Conservation (phyloP, 2,329 filamentous ascomycete genomes). For the Sporothrix phasma region DNA sequence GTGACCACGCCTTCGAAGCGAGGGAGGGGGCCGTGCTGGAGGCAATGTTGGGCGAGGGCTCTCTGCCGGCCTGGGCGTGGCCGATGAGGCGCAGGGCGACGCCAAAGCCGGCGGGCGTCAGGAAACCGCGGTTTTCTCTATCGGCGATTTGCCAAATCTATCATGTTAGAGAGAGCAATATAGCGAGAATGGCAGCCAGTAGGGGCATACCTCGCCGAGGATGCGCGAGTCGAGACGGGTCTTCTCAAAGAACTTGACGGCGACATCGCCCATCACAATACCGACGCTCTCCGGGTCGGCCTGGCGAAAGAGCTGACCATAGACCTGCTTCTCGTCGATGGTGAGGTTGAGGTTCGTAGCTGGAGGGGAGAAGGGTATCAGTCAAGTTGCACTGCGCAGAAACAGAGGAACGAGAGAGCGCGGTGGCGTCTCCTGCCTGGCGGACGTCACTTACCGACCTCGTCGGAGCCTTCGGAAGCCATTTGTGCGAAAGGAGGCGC, state of each 20-base stretch:
- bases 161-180: background rate
- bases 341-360: slow-evolving; percentile 73
- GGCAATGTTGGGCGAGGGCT: slow-evolving; percentile 73
- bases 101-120: slow-evolving; percentile 88
- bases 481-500: slow-evolving; percentile 17
- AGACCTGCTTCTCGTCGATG: slow-evolving; percentile 85
- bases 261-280: slow-evolving; percentile 90
- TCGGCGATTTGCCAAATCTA: slow-evolving; percentile 99
- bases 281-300: slow-evolving; percentile 87
- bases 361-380: slow-evolving; percentile 21
- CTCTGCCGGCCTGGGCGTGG: slow-evolving; percentile 80
- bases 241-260: slow-evolving; percentile 96
- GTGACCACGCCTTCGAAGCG: slow-evolving; percentile 68
- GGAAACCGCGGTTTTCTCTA: slow-evolving; percentile 85
- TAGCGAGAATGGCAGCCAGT: background rate
- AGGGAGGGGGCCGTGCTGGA: slow-evolving; percentile 79
- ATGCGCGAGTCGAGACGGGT: slow-evolving; percentile 78
- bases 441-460: slow-evolving; percentile 20
- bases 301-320: slow-evolving; percentile 84
- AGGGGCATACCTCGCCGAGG: slow-evolving; percentile 64
- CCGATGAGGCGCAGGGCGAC: slow-evolving; percentile 89
- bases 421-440: background rate
- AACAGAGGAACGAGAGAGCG: background rate
- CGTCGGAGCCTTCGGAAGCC: slow-evolving; percentile 24
- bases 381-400: background rate